Evolutionary conservation across 306 rosid species (phyloP).

Genomic region (Begonia fuchsioides): DNA sequence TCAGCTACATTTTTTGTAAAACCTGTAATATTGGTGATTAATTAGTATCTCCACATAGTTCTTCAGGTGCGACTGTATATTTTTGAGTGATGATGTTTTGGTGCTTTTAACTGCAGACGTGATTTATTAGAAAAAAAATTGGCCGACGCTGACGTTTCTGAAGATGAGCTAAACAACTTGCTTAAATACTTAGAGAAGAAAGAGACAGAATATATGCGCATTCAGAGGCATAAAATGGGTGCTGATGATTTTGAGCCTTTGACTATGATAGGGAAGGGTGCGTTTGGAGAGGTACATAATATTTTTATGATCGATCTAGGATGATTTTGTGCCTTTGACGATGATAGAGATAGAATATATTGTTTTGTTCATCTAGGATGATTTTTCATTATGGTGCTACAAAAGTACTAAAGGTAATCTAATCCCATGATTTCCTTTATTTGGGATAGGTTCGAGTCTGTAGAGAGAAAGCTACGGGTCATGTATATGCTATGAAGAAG

Average conservation of each 20-base stretch:
- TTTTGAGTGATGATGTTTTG: constrained; percentile 3
- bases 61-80: neutral
- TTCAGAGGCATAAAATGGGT: constrained; percentile 99
- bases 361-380: too few species aligned
- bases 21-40: too few species aligned
- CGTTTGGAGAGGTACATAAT: constrained; percentile 89
- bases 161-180: constrained; percentile 95
- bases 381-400: too few species aligned
- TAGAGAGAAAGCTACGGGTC: constrained; percentile 79
- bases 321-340: too few species aligned
- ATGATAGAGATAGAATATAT: too few species aligned
- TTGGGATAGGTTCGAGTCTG: constrained; percentile 68
- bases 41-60: neutral
- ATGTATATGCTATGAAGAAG: constrained; percentile 99
- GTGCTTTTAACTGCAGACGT: constrained; percentile 41
- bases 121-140: constrained; percentile 79
- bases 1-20: too few species aligned
- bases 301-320: constrained; percentile 11
- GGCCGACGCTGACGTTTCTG: constrained; percentile 95
- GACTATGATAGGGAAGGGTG: constrained; percentile 99
- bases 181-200: constrained; percentile 85
- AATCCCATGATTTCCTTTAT: constrained; percentile 9
- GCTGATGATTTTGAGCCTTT: constrained; percentile 95
- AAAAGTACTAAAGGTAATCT: constrained; percentile 5
- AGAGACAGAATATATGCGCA: constrained; percentile 97